Base-by-base conservation (phyloP, 1,284 basidiomycete species). In the Agaricales sp. region DNA sequence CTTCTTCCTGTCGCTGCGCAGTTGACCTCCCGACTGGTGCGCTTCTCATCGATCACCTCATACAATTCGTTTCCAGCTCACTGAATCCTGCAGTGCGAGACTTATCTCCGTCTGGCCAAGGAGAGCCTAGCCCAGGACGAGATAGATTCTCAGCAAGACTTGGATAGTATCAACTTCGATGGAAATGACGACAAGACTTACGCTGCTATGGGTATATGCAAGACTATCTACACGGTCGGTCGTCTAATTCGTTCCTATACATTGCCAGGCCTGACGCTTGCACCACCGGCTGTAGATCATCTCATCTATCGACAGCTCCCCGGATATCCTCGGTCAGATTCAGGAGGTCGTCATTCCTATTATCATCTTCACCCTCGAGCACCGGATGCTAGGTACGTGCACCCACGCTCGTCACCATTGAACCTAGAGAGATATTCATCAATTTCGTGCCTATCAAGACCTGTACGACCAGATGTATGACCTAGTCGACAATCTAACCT, bases 401-500 rank as follows among this genome's bases (percentile, higher is more conserved):
- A 14, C n/a, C n/a, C 13, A 24, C 30, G 8, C 12, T 43, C 52
- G 44, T 23, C 49, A 18, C 45, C n/a, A n/a, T n/a, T n/a, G n/a
- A n/a, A n/a, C n/a, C n/a, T n/a, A n/a, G n/a, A 39, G 21, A 14
- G n/a, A 6, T 47, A 18, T 23, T 21, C 14, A 19, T 30, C 18
- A 39, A 39, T 4, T 48, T 16, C 43, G 19, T 20, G 26, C 47
- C 12, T 41, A 47, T 23, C 4, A 57, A 87, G 91, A 95, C 60
- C 69, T 94, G 30, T 88, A 90, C 60, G 91, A 93, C 65, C 88
- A 91, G 61, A 81, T 88, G 70, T 91, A 88, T 59, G 90, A 93
- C 55, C 69, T 95, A 35, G 79, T 91, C 46, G 92, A 95, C 60
- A 84, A 74, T 52, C 67, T 94, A 48, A 92, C 90, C 1, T 95